These are phyloP conservation scores for Curvularia spicifera DNA, from an alignment of 2,329 filamentous ascomycete species.

Conservation along the genomic window DNA sequence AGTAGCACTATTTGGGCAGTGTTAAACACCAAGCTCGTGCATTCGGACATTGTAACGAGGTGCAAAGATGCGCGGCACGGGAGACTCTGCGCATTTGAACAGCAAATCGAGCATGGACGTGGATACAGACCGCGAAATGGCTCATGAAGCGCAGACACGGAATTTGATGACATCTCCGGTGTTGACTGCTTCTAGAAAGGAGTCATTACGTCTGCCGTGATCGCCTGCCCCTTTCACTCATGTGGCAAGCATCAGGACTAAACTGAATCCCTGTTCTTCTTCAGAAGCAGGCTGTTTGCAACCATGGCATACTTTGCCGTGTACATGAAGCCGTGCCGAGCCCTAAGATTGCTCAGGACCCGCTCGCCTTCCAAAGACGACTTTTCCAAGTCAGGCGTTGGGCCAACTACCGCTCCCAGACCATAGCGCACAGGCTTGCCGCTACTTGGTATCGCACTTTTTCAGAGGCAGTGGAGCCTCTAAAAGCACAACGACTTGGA, in stretches of 20 bases:
- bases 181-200: slow-evolving; percentile 2
- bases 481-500: background rate
- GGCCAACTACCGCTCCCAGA: background rate
- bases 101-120: background rate
- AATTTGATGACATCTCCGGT: slow-evolving; percentile 3
- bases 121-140: slow-evolving; percentile 6
- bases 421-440: background rate
- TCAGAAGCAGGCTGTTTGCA: background rate
- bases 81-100: background rate
- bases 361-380: background rate
- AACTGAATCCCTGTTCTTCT: slow-evolving; percentile 4
- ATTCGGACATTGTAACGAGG: background rate
- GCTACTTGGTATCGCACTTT: background rate
- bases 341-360: background rate
- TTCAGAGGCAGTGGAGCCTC: background rate
- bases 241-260: background rate
- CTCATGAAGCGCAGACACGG: slow-evolving; percentile 10
- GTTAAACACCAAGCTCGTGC: background rate
- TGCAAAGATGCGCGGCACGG: slow-evolving; percentile 2
- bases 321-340: slow-evolving; percentile 13
- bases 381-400: slow-evolving; percentile 10
- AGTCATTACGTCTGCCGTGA: background rate
- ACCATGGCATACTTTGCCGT: background rate
- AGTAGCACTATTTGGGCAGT: background rate
- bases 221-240: slow-evolving; percentile 10